A percentile compares a stretch with the other conserved stretches of the same genome.
Evolutionary conservation across 345 rosid genomes (phyloP).

Genomic region (Zanthoxylum bungeanum): DNA sequence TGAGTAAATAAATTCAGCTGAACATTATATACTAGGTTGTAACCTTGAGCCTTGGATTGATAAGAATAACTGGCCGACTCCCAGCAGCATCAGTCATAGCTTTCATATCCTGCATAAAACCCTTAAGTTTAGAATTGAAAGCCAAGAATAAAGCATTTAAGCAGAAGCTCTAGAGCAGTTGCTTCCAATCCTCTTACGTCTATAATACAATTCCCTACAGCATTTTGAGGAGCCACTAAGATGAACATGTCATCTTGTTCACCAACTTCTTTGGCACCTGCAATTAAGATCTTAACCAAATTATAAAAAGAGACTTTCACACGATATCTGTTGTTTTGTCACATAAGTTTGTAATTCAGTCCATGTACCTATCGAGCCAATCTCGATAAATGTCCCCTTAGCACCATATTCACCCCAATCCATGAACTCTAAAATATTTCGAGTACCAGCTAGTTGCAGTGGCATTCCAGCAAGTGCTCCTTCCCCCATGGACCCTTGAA

Average conservation of each 20-base stretch:
- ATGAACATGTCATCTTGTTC: slow-evolving; percentile 88
- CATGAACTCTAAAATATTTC: slow-evolving; percentile 92
- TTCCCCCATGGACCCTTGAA: slow-evolving; percentile 96
- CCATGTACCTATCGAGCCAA: slow-evolving; percentile 78
- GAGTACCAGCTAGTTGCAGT: slow-evolving; percentile 83
- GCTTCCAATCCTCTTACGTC: slow-evolving; percentile 49
- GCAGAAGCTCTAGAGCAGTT: slow-evolving; percentile 1
- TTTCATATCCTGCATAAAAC: slow-evolving; percentile 59
- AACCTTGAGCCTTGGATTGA: slow-evolving; percentile 89
- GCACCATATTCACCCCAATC: slow-evolving; percentile 95
- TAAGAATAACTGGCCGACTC: slow-evolving; percentile 75
- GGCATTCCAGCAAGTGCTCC: slow-evolving; percentile 99
- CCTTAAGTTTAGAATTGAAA: slow-evolving; percentile 10
- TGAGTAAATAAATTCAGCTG: too few relatives aligned
- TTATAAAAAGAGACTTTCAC: background rate
- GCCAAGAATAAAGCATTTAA: background rate
- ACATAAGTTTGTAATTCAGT: background rate
- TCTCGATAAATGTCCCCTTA: slow-evolving; percentile 68
- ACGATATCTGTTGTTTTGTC: background rate
- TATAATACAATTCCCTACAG: slow-evolving; percentile 91
- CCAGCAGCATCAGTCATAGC: slow-evolving; percentile 97
- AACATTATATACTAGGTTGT: slow-evolving; percentile 3
- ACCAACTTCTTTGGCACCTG: slow-evolving; percentile 83
- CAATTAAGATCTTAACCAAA: background rate
- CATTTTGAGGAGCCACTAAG: slow-evolving; percentile 95